Evolutionary conservation across 371 early-diverging fungal genomes (phyloP), one percentile per base, ranked within the genome.

Genomic region (Dipsacomyces acuminosporus): DNA sequence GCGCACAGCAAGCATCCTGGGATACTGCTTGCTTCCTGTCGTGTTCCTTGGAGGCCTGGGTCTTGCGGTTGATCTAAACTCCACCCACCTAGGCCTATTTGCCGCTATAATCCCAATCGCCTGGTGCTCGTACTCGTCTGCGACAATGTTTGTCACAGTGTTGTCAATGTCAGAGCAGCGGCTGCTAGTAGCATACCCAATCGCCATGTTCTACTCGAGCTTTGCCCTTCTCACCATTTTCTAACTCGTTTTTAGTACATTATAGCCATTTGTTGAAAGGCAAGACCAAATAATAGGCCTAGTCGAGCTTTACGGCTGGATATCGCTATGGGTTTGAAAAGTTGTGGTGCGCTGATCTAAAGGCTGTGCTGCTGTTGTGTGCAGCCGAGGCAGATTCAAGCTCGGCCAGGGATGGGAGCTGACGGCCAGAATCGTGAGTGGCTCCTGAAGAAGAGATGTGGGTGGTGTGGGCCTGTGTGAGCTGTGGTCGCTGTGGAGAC

Each of bases 191-290:
- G 96, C 94, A 22, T 98, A 98, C 51, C 98, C 98, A 1, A 86
- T 98, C 15, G 87, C 85, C 15, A 77, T 98, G 47, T 81, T 98
- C 55, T 98, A 98, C 62, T 83, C 90, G 21, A 87, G 89, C 54
- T 98, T 97, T 79, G 97, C 94, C 4, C 75, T 96, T 55, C 83
- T 98, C 78, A 90, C 95, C 4, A 85, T 94, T 8, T 96, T 94
- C 64, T 92, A 81, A 74, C n/a, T n/a, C n/a, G n/a, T n/a, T n/a
- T n/a, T n/a, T n/a, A n/a, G n/a, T n/a, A n/a, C n/a, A n/a, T n/a
- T n/a, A n/a, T n/a, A n/a, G n/a, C n/a, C n/a, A n/a, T n/a, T n/a
- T n/a, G n/a, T n/a, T n/a, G n/a, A n/a, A n/a, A n/a, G n/a, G n/a
- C n/a, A n/a, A n/a, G n/a, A n/a, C n/a, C n/a, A n/a, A n/a, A n/a